Percentiles rank a stretch among this genome's conserved stretches.
These are phyloP conservation scores for Kazachstania psychrophila DNA, from an alignment of 805 yeast genomes.

Conservation along the genomic window DNA sequence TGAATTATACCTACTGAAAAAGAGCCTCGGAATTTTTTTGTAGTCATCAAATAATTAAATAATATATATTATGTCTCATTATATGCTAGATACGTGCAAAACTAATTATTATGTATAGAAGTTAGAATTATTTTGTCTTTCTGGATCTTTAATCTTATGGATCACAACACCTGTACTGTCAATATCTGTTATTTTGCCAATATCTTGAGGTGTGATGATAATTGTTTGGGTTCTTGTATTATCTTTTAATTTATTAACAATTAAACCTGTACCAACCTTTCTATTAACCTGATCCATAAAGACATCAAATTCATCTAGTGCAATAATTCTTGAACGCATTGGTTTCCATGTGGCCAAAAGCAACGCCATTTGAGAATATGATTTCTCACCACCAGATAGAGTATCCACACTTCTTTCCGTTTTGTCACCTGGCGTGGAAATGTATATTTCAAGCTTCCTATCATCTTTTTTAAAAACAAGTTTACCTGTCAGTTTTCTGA, in stretches of 20 bases:
- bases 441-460: slow-evolving; percentile 45
- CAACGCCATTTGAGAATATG: slow-evolving; percentile 84
- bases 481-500: slow-evolving; percentile 67
- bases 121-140: slow-evolving; percentile 28
- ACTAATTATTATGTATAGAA: too few species aligned
- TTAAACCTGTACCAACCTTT: slow-evolving; percentile 62
- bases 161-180: slow-evolving; percentile 55
- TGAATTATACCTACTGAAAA: too few species aligned
- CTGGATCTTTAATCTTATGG: slow-evolving; percentile 46
- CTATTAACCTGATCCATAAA: slow-evolving; percentile 94
- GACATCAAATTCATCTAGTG: slow-evolving; percentile 94
- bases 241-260: slow-evolving; percentile 57
- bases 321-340: slow-evolving; percentile 80
- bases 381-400: slow-evolving; percentile 93
- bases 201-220: slow-evolving; percentile 90
- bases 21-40: too few species aligned
- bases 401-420: slow-evolving; percentile 66
- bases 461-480: slow-evolving; percentile 52
- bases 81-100: too few species aligned
- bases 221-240: slow-evolving; percentile 68
- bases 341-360: slow-evolving; percentile 86
- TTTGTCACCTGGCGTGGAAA: slow-evolving; percentile 51
- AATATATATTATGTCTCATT: too few species aligned
- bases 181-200: slow-evolving; percentile 51
- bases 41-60: too few species aligned